Evolutionary conservation across 225 moss, liverwort and hornwort species (phyloP).

Genomic region (Thuidium tamariscinum): DNA sequence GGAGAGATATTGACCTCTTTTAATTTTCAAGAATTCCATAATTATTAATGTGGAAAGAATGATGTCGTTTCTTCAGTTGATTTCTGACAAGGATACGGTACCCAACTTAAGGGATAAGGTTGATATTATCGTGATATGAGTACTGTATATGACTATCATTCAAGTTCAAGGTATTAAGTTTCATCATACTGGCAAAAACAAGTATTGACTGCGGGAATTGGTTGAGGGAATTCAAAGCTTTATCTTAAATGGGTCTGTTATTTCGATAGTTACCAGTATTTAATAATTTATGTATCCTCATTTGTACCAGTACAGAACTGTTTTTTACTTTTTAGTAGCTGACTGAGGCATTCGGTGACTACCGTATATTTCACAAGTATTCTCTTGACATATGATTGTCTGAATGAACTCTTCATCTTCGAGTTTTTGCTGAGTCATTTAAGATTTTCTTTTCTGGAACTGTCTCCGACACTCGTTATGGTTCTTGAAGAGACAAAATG

Average conservation of each 20-base stretch:
- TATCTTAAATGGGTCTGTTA: not conserved
- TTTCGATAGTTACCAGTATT: not conserved
- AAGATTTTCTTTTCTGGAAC: not conserved
- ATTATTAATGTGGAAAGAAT: too few species aligned
- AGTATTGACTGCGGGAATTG: not conserved
- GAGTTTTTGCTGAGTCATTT: not conserved
- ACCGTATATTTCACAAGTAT: not conserved
- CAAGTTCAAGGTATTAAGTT: not conserved
- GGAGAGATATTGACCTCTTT: not conserved
- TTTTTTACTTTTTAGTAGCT: not conserved
- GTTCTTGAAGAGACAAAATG: not conserved
- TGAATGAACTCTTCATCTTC: not conserved
- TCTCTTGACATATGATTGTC: not conserved
- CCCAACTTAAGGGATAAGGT: not conserved
- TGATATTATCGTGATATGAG: not conserved
- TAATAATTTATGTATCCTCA: not conserved
- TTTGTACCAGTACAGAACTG: not conserved
- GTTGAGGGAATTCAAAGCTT: not conserved
- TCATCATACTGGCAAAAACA: not conserved
- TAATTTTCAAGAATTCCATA: not conserved
- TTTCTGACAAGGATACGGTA: not conserved
- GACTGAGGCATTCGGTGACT: not conserved
- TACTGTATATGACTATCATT: not conserved
- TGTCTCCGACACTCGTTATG: not conserved
- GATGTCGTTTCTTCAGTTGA: not conserved